Evolutionary conservation across 2,329 filamentous ascomycete species (phyloP).

Genomic region (Talaromyces sp.): DNA sequence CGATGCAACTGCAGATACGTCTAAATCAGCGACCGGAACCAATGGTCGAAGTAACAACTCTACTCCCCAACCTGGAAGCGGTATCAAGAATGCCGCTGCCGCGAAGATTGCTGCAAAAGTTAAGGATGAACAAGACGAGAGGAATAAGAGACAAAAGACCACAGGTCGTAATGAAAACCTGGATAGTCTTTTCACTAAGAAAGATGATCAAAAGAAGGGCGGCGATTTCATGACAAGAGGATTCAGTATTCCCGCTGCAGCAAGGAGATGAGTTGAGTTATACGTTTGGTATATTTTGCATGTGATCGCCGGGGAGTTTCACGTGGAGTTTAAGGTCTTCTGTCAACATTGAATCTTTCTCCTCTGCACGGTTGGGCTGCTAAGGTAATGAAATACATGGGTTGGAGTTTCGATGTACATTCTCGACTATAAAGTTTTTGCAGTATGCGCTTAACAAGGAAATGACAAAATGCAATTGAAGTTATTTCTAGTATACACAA

Average conservation of each 20-base stretch:
- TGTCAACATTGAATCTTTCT: neutral
- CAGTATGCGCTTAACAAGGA: slow-evolving; percentile 13
- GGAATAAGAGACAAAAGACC: slow-evolving; percentile 76
- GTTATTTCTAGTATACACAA: slow-evolving; percentile 31
- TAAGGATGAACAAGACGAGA: slow-evolving; percentile 79
- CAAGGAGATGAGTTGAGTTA: slow-evolving; percentile 36
- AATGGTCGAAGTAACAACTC: slow-evolving; percentile 33
- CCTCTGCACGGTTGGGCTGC: neutral
- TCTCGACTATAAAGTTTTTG: neutral
- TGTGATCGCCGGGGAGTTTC: neutral
- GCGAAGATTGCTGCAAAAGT: slow-evolving; percentile 85
- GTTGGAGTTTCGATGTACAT: slow-evolving; percentile 3
- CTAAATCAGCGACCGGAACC: slow-evolving; percentile 13
- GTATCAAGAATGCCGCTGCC: slow-evolving; percentile 87
- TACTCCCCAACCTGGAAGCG: slow-evolving; percentile 45
- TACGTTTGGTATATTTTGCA: neutral
- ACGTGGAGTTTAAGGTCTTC: neutral
- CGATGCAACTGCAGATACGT: slow-evolving; percentile 43
- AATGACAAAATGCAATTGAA: slow-evolving; percentile 14
- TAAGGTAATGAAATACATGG: neutral
- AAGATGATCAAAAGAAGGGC: slow-evolving; percentile 48
- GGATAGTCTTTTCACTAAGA: slow-evolving; percentile 57
- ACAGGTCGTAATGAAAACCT: slow-evolving; percentile 62
- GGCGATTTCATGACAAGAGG: slow-evolving; percentile 63
- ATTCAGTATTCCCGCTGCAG: slow-evolving; percentile 53